Conservation (phyloP, 2,329 filamentous ascomycete species). For the Gyromitra esculenta region DNA sequence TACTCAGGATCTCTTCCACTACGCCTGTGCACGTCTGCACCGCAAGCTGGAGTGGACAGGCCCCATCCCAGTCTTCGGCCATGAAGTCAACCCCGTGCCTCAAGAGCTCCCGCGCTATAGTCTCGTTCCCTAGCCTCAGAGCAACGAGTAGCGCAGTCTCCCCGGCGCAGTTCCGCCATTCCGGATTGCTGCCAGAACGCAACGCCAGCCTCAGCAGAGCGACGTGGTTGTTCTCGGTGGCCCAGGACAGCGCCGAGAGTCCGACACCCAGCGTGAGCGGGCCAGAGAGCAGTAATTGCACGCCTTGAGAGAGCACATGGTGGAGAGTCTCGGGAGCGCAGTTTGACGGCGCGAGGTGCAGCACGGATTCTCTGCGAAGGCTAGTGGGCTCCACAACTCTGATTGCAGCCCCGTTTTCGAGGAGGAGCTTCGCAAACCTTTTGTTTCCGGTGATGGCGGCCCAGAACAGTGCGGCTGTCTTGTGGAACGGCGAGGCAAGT, state of each 20-base stretch:
- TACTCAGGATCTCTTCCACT: background rate
- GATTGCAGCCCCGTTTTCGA: background rate
- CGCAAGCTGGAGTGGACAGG: background rate
- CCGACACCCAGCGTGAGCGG: background rate
- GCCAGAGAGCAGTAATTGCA: background rate
- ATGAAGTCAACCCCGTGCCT: background rate
- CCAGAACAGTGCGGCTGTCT: slow-evolving; percentile 14
- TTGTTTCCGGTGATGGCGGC: background rate
- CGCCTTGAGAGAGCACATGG: background rate
- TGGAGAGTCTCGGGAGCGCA: background rate
- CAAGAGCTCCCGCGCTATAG: background rate
- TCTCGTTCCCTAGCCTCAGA: background rate
- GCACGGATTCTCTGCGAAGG: background rate
- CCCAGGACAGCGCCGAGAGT: slow-evolving; percentile 10
- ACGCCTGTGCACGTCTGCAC: background rate
- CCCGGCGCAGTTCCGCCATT: background rate
- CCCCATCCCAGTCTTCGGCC: background rate
- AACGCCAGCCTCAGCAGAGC: background rate
- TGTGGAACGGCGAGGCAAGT: background rate
- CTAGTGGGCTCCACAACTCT: background rate
- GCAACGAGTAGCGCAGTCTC: slow-evolving; percentile 9
- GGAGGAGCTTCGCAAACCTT: background rate
- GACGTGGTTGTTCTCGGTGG: background rate
- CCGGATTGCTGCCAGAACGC: background rate
- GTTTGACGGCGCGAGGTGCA: background rate